A percentile compares a stretch with the other conserved stretches of the same genome.
Evolutionary conservation across 106 monocot species (phyloP).

Genomic region (Acorus calamus): DNA sequence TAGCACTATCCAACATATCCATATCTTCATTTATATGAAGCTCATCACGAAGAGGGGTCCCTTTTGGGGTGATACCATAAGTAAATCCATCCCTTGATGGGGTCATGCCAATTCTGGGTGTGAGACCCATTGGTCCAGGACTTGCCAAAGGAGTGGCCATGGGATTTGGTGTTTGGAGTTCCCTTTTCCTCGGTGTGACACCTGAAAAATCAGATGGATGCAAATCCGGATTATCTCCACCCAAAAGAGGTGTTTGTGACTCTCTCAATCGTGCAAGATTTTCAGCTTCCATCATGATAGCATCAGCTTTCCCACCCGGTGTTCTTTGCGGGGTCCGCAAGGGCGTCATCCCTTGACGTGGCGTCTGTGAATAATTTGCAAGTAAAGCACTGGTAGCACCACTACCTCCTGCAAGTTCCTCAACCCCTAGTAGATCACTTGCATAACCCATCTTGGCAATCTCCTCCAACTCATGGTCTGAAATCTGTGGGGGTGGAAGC

Average conservation of each 20-base stretch:
- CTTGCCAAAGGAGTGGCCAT: constrained; percentile 80
- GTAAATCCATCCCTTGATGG: constrained; percentile 72
- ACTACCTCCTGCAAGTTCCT: constrained; percentile 67
- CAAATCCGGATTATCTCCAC: constrained; percentile 91
- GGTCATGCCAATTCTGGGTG: constrained; percentile 87
- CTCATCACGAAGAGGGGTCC: constrained; percentile 82
- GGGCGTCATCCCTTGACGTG: constrained; percentile 60
- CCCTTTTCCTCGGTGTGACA: constrained; percentile 86
- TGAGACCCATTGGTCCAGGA: constrained; percentile 74
- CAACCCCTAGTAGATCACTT: constrained; percentile 56
- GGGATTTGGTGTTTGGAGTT: constrained; percentile 91
- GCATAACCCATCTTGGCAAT: constrained; percentile 95
- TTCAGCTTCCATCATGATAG: constrained; percentile 99
- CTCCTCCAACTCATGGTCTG: constrained; percentile 91
- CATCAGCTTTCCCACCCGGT: constrained; percentile 72
- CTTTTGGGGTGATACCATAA: constrained; percentile 60
- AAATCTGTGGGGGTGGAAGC: constrained; percentile 95
- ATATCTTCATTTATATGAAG: constrained; percentile 92
- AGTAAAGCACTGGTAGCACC: constrained; percentile 83
- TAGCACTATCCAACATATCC: constrained; percentile 55
- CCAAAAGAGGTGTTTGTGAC: constrained; percentile 92
- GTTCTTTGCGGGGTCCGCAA: constrained; percentile 90
- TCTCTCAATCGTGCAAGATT: constrained; percentile 92
- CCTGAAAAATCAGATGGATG: constrained; percentile 97
- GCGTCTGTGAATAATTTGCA: constrained; percentile 91